phyloP scores from a whole-genome alignment of 2,329 filamentous ascomycete species.

The Phyllosticta ampelicida region DNA sequence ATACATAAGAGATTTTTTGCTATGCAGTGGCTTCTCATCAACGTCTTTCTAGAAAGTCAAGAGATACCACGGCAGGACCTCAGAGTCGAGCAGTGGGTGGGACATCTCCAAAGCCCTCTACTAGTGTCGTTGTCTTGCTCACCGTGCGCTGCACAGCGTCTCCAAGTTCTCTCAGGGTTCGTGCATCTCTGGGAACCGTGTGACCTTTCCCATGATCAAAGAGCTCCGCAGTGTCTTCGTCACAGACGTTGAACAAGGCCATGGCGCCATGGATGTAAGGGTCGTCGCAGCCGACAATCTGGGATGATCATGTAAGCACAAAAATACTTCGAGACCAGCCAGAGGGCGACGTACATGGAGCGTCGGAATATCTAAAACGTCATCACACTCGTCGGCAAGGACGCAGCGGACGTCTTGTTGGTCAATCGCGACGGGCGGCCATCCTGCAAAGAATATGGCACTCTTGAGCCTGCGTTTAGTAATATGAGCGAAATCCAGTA shows the following conservation, averaged over 20 bases:
- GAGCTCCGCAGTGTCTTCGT: constrained; percentile 47
- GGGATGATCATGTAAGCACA: background rate
- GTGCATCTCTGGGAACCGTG: constrained; percentile 39
- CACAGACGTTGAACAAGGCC: constrained; percentile 52
- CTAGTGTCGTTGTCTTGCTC: background rate
- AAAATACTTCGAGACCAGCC: no score
- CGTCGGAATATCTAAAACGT: constrained; percentile 31
- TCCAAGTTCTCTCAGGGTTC: constrained; percentile 23
- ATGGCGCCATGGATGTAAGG: constrained; percentile 52
- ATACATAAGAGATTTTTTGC: background rate
- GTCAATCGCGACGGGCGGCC: constrained; percentile 29
- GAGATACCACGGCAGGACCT: background rate
- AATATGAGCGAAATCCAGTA: no score
- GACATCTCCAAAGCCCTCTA: background rate
- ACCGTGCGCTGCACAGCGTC: constrained; percentile 15
- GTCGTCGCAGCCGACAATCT: constrained; percentile 32
- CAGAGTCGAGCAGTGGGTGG: background rate
- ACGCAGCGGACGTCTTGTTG: constrained; percentile 20
- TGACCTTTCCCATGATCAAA: constrained; percentile 58
- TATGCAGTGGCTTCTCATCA: background rate
- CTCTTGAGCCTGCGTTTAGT: constrained; percentile 22
- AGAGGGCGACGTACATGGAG: constrained; percentile 24
- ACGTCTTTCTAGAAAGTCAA: background rate
- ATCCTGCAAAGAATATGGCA: constrained; percentile 40
- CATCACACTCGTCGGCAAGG: constrained; percentile 31